Evolutionary conservation across 352 stramenopile genomes (phyloP), one percentile per base, ranked within the genome.

Genomic region (Phytophthora melonis): DNA sequence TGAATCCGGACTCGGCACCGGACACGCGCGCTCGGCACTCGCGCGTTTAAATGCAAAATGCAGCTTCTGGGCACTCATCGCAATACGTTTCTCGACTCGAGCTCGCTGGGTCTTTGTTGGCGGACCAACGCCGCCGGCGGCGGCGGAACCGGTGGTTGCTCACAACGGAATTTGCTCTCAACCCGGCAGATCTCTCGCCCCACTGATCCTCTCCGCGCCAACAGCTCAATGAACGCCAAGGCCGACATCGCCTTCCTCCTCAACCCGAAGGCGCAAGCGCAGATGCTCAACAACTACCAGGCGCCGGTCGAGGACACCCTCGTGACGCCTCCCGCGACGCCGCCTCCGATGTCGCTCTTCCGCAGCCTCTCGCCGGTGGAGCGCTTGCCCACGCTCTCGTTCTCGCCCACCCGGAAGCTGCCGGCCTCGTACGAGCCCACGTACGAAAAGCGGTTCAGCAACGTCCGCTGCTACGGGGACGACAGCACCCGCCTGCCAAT

Each of bases 191-290:
- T 21, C 36, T 58, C 41, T 45, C 39, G 13, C 3, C 49, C 7
- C 43, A 43, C 23, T 23, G 18, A 53, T 14, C 45, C 45, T 19
- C 23, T 2, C 23, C 45, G 45, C 39, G 58, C 23, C 23, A 58
- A 7, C 7, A 34, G 50, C 27, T 43, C 10, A 63, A 82, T 82
- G 75, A 75, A 74, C 68, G 63, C 55, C 63, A 82, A 82, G 63
- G 65, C 75, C 58, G 72, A 82, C 70, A 82, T 82, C 75, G 75
- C 72, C 53, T 82, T 80, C 68, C 72, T 82, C 63, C 75, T 82
- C 52, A 82, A 82, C 43, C 75, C 75, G 30, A 74, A 69, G 39
- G 59, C 58, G 9, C 58, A 64, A 16, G 32, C 41, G 5, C 47
- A 66, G 39, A 61, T 68, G 39, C 8, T 59, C 5, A 56, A 21